phyloP scores from a whole-genome alignment of 495 filamentous ascomycete species.

The Neurospora sp. region DNA sequence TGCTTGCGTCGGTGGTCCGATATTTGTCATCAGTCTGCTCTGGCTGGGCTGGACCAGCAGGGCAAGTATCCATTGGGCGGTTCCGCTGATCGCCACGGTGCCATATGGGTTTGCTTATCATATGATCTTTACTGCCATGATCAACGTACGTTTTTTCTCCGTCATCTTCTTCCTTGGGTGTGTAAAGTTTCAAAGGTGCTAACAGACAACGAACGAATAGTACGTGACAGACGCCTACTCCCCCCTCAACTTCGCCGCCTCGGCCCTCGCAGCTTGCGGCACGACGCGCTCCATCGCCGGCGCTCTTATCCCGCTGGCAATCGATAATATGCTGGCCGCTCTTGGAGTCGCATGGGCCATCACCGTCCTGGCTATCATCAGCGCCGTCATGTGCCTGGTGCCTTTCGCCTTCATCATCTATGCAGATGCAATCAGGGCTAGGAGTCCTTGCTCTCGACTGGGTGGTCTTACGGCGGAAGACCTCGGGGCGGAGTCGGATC shows the following conservation, averaged over 20 bases:
- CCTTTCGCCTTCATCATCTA: conserved; percentile 20
- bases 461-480: conserved; percentile 1
- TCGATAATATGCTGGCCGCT: conserved; percentile 16
- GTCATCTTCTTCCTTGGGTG: not conserved
- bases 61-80: conserved; percentile 47
- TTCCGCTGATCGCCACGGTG: conserved; percentile 47
- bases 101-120: conserved; percentile 58
- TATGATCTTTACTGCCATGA: conserved; percentile 53
- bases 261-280: conserved; percentile 50
- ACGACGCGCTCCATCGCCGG: conserved; percentile 48
- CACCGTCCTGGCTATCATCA: conserved; percentile 17
- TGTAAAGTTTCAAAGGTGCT: not conserved
- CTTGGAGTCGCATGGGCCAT: conserved; percentile 20
- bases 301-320: conserved; percentile 38
- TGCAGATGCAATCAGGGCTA: conserved; percentile 13
- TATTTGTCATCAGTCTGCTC: conserved; percentile 48
- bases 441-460: conserved; percentile 8
- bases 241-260: conserved; percentile 47
- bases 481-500: conserved; percentile 1
- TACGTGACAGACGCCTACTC: conserved; percentile 65
- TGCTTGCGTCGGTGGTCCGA: conserved; percentile 50
- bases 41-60: conserved; percentile 61
- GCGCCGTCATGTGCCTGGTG: conserved; percentile 13
- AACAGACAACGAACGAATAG: not conserved
- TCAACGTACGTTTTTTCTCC: conserved; percentile 33